Percentiles rank a stretch among this genome's conserved stretches.
These are phyloP conservation scores for Linaria vulgaris DNA, from an alignment of 257 asterid species.

Conservation along the genomic window DNA sequence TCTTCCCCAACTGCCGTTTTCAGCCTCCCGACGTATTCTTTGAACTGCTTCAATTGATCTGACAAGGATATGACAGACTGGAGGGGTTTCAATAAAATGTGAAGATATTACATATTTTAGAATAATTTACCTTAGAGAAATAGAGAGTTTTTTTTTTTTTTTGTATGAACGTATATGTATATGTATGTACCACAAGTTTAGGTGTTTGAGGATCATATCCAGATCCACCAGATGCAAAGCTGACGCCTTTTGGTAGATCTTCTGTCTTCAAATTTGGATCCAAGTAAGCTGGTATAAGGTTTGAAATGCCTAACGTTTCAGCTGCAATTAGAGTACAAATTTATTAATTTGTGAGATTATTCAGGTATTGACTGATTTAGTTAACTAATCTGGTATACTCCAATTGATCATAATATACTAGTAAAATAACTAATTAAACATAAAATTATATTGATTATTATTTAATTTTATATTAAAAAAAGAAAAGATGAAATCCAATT, in stretches of 20 bases:
- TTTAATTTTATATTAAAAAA: too few species aligned
- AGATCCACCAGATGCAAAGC: constrained; percentile 86
- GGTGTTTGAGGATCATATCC: constrained; percentile 71
- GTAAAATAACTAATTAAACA: too few species aligned
- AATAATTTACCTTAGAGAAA: too few species aligned
- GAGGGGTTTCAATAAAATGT: not conserved
- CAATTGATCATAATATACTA: too few species aligned
- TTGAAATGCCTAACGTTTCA: constrained; percentile 53
- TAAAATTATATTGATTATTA: too few species aligned
- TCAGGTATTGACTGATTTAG: too few species aligned
- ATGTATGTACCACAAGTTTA: constrained; percentile 31
- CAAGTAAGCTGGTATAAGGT: constrained; percentile 61
- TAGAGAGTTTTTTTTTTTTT: too few species aligned
- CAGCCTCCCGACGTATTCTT: constrained; percentile 61
- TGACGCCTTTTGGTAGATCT: constrained; percentile 69
- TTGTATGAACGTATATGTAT: too few species aligned
- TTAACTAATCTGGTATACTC: too few species aligned
- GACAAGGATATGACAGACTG: constrained; percentile 59
- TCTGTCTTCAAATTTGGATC: constrained; percentile 50
- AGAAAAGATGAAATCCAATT: too few species aligned
- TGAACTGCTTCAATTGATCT: constrained; percentile 54
- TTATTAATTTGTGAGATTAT: too few species aligned
- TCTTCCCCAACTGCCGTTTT: constrained; percentile 59
- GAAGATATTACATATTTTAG: too few species aligned
- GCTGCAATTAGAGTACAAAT: constrained; percentile 37